Evolutionary conservation across 306 rosid species (phyloP).

Genomic region (Quercus engelmannii): DNA sequence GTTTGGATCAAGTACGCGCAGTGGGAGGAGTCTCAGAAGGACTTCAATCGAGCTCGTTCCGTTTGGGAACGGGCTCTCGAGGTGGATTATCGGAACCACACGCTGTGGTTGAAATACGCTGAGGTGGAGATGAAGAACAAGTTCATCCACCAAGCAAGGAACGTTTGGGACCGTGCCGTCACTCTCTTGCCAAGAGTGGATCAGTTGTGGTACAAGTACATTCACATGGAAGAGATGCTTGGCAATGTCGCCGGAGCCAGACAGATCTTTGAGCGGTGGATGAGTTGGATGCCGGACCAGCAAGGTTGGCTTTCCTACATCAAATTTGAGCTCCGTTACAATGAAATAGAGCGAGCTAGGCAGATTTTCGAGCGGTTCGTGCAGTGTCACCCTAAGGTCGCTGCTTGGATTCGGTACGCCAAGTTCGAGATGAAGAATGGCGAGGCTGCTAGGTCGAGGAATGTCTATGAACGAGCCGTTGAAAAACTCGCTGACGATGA

Average conservation of each 20-base stretch:
- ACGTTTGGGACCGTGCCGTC: slow-evolving; percentile 71
- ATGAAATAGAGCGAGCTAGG: slow-evolving; percentile 82
- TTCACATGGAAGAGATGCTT: slow-evolving; percentile 92
- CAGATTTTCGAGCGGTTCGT: slow-evolving; percentile 71
- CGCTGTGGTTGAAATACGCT: slow-evolving; percentile 87
- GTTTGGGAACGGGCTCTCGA: slow-evolving; percentile 92
- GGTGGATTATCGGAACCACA: slow-evolving; percentile 87
- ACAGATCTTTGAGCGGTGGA: slow-evolving; percentile 88
- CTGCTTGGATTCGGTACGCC: slow-evolving; percentile 84
- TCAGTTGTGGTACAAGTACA: slow-evolving; percentile 92
- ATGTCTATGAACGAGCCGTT: slow-evolving; percentile 75
- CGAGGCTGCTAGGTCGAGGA: slow-evolving; percentile 50
- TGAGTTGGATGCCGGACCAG: slow-evolving; percentile 91
- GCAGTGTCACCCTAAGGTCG: slow-evolving; percentile 69
- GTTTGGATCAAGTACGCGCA: slow-evolving; percentile 87
- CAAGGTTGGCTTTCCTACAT: slow-evolving; percentile 93
- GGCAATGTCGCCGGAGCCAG: slow-evolving; percentile 87
- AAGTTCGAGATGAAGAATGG: slow-evolving; percentile 98
- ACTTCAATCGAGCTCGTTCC: slow-evolving; percentile 83
- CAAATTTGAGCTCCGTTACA: slow-evolving; percentile 78
- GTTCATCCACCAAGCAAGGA: slow-evolving; percentile 69
- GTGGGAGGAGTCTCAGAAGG: slow-evolving; percentile 94
- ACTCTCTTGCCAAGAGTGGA: slow-evolving; percentile 79
- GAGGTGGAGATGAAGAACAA: slow-evolving; percentile 96
- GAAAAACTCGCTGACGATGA: slow-evolving; percentile 74